phyloP scores from a whole-genome alignment of 345 rosid species.

The Isatis tinctoria region DNA sequence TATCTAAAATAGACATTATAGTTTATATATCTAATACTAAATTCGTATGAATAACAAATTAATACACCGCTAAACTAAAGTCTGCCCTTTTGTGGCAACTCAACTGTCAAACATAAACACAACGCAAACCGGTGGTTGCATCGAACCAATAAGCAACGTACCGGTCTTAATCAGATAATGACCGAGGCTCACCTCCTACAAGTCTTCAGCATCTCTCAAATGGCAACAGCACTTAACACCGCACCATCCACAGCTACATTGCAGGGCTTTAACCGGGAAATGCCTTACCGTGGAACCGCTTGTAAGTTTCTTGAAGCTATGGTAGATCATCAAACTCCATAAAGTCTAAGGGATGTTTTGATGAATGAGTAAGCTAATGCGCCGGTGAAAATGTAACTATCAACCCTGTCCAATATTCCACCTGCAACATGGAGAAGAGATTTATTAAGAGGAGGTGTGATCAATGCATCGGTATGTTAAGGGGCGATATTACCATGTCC shows the following conservation, averaged over 20 bases:
- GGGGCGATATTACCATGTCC: conserved; percentile 63
- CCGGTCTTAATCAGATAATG: not conserved
- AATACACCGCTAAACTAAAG: not conserved
- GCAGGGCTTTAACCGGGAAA: not conserved
- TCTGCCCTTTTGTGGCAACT: not conserved
- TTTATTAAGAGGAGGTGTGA: not conserved
- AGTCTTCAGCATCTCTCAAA: not conserved
- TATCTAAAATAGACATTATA: not conserved
- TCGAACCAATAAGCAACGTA: conserved; percentile 1
- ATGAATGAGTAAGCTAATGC: conserved; percentile 86
- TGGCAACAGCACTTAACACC: not conserved
- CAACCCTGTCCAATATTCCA: conserved; percentile 84
- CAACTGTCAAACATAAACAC: conserved; percentile 5
- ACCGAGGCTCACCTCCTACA: not conserved
- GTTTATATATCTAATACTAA: not conserved
- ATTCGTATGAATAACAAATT: not conserved
- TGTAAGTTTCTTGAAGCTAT: not conserved
- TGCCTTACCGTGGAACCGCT: not conserved
- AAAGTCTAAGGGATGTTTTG: conserved; percentile 59
- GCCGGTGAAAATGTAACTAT: conserved; percentile 92
- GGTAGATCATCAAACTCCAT: conserved; percentile 55
- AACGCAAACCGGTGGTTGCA: conserved; percentile 7
- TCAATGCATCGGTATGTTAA: not conserved
- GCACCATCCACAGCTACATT: not conserved
- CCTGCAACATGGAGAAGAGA: conserved; percentile 40